Conservation (phyloP, 805 yeast genomes). For the Candida ipomoeae region DNA sequence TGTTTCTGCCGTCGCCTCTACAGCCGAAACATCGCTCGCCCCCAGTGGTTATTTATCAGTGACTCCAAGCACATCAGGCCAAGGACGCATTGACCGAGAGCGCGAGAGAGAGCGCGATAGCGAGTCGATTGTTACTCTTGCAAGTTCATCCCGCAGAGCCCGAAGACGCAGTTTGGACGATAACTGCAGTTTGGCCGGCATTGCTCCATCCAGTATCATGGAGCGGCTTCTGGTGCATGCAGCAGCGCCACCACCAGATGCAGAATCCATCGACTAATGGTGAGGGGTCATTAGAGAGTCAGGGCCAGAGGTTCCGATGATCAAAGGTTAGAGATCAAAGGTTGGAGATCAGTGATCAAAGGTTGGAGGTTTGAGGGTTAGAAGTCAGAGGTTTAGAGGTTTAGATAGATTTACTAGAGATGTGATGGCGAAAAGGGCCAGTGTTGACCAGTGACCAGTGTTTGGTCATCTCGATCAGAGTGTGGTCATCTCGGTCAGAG, state of each 20-base stretch:
- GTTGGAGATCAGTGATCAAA: too few species aligned
- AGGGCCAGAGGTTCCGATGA: too few species aligned
- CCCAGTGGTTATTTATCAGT: slow-evolving; percentile 31
- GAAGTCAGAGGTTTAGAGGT: too few species aligned
- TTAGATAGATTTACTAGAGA: too few species aligned
- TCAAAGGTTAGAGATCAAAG: too few species aligned
- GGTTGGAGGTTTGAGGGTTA: too few species aligned
- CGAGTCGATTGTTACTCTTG: slow-evolving; percentile 41
- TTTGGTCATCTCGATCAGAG: too few species aligned
- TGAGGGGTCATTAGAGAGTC: not conserved
- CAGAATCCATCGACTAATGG: not conserved
- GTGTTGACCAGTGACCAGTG: too few species aligned
- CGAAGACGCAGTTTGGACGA: slow-evolving; percentile 46
- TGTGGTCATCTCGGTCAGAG: too few species aligned
- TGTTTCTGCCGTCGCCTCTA: slow-evolving; percentile 37
- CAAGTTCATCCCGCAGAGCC: slow-evolving; percentile 35
- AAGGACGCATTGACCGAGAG: slow-evolving; percentile 8
- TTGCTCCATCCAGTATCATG: slow-evolving; percentile 69
- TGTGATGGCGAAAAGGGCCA: too few species aligned
- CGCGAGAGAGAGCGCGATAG: slow-evolving; percentile 32
- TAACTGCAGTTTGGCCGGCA: slow-evolving; percentile 63
- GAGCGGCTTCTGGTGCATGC: slow-evolving; percentile 45
- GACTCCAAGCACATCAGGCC: slow-evolving; percentile 13
- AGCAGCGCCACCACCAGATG: slow-evolving; percentile 21
- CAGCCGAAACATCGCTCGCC: slow-evolving; percentile 49